Base-by-base conservation (phyloP, 805 yeast genomes). In the Kazachstania kunashirensis region DNA sequence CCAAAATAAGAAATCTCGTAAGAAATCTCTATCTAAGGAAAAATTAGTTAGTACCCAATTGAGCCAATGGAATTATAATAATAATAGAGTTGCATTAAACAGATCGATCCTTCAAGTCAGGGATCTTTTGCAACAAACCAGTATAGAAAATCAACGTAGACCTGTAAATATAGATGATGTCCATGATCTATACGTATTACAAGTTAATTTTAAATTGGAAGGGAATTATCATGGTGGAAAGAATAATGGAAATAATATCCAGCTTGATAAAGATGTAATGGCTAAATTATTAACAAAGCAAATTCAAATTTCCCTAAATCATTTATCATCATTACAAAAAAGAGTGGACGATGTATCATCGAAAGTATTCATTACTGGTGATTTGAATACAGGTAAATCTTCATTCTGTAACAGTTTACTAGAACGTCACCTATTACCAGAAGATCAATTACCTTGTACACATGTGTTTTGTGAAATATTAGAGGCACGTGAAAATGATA, bases 381-480 rank as follows among this genome's bases (percentile, higher is more conserved):
- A 92, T 57, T 70, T 92, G 46, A 92, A 92, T 55, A 82, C 98
- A 0, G 99, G 99, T 3, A 92, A 92, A 53, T 85, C 96, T 1
- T 83, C 95, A 1, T 85, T 92, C 50, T 92, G 98, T 60, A 92
- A 92, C 54, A 89, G 96, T 1, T 64, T 92, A 28, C 62, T 92
- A 41, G 68, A 88, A 46, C 70, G 92, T 35, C 73, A 75, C 34
- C 61, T 92, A 3, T 62, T 92, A 33, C 98, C 99, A 0, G 95
- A 83, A 52, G 99, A 92, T 59, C 98, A 92, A 53, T 95, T 92
- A 55, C 99, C 99, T 2, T 86, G 96, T 51, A 92, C 99, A 0
- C 79, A 84, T 43, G 96, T 92, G 0, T 94, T 94, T 52, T 88
- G 96, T 56, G 98, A 94, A 60, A 89, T 94, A 6, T 66, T 84